A percentile compares a stretch with the other conserved stretches of the same genome.
These are phyloP conservation scores for Endocarpon pusillum DNA, from an alignment of 495 filamentous ascomycete species.

Conservation along the genomic window DNA sequence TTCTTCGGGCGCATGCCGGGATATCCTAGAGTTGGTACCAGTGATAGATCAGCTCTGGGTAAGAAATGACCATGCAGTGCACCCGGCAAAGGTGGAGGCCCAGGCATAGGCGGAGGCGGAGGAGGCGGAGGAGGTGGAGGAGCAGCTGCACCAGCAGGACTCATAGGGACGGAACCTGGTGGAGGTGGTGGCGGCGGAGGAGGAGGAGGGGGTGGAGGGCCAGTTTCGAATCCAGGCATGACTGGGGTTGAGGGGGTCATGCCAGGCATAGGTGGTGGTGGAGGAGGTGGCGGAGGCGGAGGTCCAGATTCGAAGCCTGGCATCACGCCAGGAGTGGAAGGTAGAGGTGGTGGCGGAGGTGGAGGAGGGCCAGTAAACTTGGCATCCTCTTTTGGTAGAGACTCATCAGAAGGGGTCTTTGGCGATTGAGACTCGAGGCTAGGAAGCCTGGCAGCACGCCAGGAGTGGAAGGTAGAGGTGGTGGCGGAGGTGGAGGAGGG, in stretches of 20 bases:
- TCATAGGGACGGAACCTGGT: slow-evolving; percentile 1
- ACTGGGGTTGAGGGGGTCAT: slow-evolving; percentile 26
- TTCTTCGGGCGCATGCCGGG: slow-evolving; percentile 84
- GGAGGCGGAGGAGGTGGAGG: slow-evolving; percentile 42
- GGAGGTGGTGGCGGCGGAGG: slow-evolving; percentile 31
- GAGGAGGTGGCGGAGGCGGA: slow-evolving; percentile 33
- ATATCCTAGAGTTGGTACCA: slow-evolving; percentile 33
- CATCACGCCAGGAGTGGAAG: slow-evolving; percentile 23
- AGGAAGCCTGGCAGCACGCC: slow-evolving; percentile 28
- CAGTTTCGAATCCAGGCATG: slow-evolving; percentile 28
- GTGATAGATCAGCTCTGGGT: slow-evolving; percentile 24
- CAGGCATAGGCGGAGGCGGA: slow-evolving; percentile 42
- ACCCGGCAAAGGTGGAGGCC: slow-evolving; percentile 35
- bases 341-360: slow-evolving; percentile 24
- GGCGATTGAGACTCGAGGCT: slow-evolving; percentile 55
- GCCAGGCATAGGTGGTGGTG: slow-evolving; percentile 23
- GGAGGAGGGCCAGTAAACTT: slow-evolving; percentile 18
- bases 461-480: slow-evolving; percentile 21
- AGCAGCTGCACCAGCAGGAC: slow-evolving; percentile 12
- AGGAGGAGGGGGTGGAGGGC: slow-evolving; percentile 28
- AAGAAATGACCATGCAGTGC: slow-evolving; percentile 33
- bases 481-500: slow-evolving; percentile 26
- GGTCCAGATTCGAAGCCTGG: slow-evolving; percentile 28
- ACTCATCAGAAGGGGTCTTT: slow-evolving; percentile 49
- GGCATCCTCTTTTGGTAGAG: slow-evolving; percentile 22